Base-by-base conservation (phyloP, 2,329 filamentous ascomycete genomes). In the Fusarium ambrosium region DNA sequence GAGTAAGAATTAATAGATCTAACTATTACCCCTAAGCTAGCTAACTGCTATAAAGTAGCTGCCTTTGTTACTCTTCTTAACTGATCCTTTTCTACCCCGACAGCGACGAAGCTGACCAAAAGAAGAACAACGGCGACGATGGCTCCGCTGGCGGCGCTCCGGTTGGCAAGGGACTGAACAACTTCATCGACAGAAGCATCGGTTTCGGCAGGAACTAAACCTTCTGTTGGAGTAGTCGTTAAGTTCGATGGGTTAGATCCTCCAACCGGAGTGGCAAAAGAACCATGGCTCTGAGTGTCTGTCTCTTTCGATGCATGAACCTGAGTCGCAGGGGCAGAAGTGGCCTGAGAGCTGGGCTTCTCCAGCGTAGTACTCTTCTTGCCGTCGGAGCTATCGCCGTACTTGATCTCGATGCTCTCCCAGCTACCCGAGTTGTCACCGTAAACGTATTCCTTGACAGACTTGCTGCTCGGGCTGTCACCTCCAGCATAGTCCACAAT, bases 401-500 rank as follows among this genome's bases (percentile, higher is more conserved):
- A 51, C 45, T 64, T 64, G 64, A 90, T 82, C 73, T 86, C 81
- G 84, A 90, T 89, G 84, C 85, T 87, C 76, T 84, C 68, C 80
- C 82, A 87, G 62, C 80, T 84, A 76, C 88, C 88, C 72, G 82
- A 83, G 71, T 82, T 80, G 82, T 87, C 87, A 36, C 80, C 76
- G 78, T 86, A 90, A 68, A 82, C 76, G 84, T 90, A 90, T 82
- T 87, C 58, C 58, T 61, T 61, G 58, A 61, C 58, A 24, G 32
- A 81, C 76, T 82, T 85, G 74, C 87, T 85, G 69, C 81, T 81
- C 61, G 77, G 77, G 72, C 59, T 70, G 6, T 20, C 22, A 68
- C 79, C 79, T 66, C 87, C 87, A 79, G 84, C 83, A 82, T 87
- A 88, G 83, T 90, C 88, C 77, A 82, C 80, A 76, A 90, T 85